These are phyloP conservation scores for Pseudogymnoascus sp. DNA, from an alignment of 2,329 filamentous ascomycete species.

Conservation along the genomic window DNA sequence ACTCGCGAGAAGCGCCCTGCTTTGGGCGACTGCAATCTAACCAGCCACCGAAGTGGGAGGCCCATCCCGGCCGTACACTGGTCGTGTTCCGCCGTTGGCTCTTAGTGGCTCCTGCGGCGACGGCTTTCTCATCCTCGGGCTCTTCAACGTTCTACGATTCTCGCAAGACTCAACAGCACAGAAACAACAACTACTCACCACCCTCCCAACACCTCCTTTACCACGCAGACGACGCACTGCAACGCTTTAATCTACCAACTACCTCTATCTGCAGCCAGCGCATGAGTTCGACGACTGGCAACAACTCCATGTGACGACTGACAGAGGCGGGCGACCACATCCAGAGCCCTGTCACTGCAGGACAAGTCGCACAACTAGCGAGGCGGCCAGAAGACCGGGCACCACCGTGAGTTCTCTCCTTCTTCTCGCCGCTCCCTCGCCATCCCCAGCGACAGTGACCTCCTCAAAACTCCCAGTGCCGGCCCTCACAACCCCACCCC, in stretches of 20 bases:
- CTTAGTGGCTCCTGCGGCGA: background rate
- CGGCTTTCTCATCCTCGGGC: background rate
- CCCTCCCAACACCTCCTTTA: background rate
- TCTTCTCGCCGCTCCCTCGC: background rate
- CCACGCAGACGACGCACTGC: background rate
- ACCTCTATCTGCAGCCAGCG: background rate
- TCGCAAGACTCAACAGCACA: background rate
- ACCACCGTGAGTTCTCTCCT: background rate
- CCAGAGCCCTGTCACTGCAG: constrained; percentile 28
- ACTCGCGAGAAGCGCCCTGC: constrained; percentile 7
- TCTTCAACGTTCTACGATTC: background rate
- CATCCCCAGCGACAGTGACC: constrained; percentile 10
- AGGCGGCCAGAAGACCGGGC: constrained; percentile 20
- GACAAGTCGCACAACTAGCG: constrained; percentile 20
- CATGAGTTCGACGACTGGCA: background rate
- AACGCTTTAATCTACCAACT: background rate
- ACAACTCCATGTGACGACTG: constrained; percentile 20
- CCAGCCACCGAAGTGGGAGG: constrained; percentile 3
- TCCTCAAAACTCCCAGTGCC: background rate
- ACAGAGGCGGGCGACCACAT: constrained; percentile 24
- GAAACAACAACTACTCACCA: constrained; percentile 16
- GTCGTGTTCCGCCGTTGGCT: constrained; percentile 2
- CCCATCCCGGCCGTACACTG: background rate
- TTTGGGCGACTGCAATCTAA: background rate
- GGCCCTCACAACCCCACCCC: constrained; percentile 15